Evolutionary conservation across 306 rosid species (phyloP).

Genomic region (Cicer arietinum): DNA sequence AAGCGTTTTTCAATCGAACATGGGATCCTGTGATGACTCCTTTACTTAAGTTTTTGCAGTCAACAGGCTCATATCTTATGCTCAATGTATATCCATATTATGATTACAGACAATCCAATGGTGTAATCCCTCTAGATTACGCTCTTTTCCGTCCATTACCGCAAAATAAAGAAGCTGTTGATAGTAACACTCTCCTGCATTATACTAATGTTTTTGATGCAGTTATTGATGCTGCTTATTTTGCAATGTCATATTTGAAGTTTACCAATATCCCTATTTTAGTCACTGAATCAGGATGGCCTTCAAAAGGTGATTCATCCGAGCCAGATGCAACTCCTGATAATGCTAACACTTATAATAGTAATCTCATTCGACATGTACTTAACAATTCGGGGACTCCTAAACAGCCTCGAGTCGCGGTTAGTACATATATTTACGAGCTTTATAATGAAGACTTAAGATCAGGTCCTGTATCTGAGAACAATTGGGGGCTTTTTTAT

Average conservation of each 20-base stretch:
- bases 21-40: conserved; percentile 98
- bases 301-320: conserved; percentile 80
- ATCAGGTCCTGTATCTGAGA: conserved; percentile 77
- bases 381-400: conserved; percentile 93
- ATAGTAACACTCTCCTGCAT: conserved; percentile 87
- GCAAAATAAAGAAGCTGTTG: conserved; percentile 91
- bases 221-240: conserved; percentile 94
- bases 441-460: conserved; percentile 92
- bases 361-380: conserved; percentile 86
- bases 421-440: conserved; percentile 90
- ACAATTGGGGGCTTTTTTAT: conserved; percentile 92
- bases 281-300: conserved; percentile 97
- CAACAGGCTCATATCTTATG: conserved; percentile 86
- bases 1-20: conserved; percentile 89
- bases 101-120: conserved; percentile 78
- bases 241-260: conserved; percentile 84
- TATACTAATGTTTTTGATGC: conserved; percentile 97
- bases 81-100: conserved; percentile 90
- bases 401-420: conserved; percentile 77
- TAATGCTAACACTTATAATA: conserved; percentile 90
- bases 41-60: conserved; percentile 82
- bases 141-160: conserved; percentile 96
- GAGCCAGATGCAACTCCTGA: conserved; percentile 87
- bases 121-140: conserved; percentile 83
- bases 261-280: conserved; percentile 78